Conservation (phyloP, 495 filamentous ascomycete genomes). For the Daldinia loculata region DNA sequence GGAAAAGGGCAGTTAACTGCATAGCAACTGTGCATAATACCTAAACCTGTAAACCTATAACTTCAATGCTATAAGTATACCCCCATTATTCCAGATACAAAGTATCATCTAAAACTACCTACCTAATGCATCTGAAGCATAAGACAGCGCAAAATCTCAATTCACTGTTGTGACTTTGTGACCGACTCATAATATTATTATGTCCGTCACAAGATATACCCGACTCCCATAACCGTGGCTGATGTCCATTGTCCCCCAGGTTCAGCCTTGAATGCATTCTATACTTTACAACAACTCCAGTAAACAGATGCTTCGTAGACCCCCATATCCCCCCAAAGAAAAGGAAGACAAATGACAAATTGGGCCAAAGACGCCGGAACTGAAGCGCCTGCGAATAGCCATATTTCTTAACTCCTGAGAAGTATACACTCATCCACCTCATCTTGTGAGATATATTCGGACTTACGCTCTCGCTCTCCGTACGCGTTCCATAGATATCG, state of each 20-base stretch:
- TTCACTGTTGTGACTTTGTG: conserved; percentile 7
- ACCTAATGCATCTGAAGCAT: neutral
- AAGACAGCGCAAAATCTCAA: neutral
- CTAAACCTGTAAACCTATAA: too few species aligned
- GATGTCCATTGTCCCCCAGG: neutral
- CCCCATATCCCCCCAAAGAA: conserved; percentile 16
- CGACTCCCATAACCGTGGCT: conserved; percentile 23
- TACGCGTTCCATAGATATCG: neutral
- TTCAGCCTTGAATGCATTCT: conserved; percentile 35
- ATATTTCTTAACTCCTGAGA: neutral
- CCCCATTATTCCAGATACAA: neutral
- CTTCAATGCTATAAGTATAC: too few species aligned
- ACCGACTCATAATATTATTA: conserved; percentile 25
- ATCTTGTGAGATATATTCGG: neutral
- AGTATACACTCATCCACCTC: conserved; percentile 11
- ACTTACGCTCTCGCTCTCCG: neutral
- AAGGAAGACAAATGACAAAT: conserved; percentile 13
- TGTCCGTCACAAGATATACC: conserved; percentile 22
- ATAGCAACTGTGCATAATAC: too few species aligned
- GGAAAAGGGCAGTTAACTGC: neutral
- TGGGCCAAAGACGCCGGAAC: neutral
- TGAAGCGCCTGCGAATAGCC: conserved; percentile 8
- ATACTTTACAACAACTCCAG: conserved; percentile 23
- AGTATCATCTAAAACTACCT: neutral
- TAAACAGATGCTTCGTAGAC: conserved; percentile 27